phyloP scores from a whole-genome alignment of 768 basidiomycete genomes.

The Tephrocybe sp. region DNA sequence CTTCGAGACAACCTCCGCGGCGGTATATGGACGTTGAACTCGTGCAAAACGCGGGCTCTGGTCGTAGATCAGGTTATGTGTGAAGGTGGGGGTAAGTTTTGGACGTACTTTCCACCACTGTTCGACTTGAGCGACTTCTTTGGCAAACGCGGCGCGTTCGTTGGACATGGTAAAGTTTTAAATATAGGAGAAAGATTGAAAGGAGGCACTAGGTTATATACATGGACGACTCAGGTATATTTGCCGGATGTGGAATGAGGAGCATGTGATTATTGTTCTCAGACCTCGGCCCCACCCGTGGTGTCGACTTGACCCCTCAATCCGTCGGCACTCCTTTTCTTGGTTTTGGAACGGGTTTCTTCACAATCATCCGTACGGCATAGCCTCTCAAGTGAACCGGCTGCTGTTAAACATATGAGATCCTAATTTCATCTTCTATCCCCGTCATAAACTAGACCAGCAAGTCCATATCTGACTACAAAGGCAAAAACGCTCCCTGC shows the following conservation, averaged over 20 bases:
- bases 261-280: conserved; percentile 44
- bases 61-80: conserved; percentile 6
- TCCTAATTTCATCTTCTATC: conserved; percentile 62
- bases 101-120: conserved; percentile 85
- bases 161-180: conserved; percentile 45
- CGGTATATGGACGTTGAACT: conserved; percentile 89
- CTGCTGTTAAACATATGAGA: conserved; percentile 7
- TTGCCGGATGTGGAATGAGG: conserved; percentile 20
- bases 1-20: conserved; percentile 91
- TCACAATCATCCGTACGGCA: not conserved
- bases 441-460: conserved; percentile 87
- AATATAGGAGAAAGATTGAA: conserved; percentile 12
- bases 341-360: not conserved
- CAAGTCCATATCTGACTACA: conserved; percentile 84
- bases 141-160: conserved; percentile 69
- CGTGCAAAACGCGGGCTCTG: conserved; percentile 85
- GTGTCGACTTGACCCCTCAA: conserved; percentile 5
- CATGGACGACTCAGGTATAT: conserved; percentile 19
- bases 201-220: conserved; percentile 22
- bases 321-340: conserved; percentile 21
- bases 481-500: conserved; percentile 82
- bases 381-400: not conserved
- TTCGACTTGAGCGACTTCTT: conserved; percentile 84
- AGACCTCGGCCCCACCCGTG: conserved; percentile 11
- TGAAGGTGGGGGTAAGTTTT: not conserved